These are phyloP conservation scores for Geotrichum restrictum DNA, from an alignment of 1,139 yeast genomes.

Conservation along the genomic window DNA sequence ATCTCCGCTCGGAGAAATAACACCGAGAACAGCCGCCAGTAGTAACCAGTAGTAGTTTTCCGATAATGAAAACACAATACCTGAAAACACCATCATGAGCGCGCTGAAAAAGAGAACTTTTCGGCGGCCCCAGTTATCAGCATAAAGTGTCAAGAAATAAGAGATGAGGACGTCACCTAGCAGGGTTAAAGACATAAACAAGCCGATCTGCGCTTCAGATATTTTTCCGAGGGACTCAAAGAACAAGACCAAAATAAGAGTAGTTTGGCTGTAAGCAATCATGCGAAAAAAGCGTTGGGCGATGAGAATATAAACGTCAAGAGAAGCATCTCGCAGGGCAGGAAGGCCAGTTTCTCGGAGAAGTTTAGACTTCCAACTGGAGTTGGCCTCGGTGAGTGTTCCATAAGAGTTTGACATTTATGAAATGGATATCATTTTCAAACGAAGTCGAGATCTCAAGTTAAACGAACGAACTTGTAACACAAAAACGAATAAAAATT, in stretches of 20 bases:
- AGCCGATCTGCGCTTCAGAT: slow-evolving; percentile 59
- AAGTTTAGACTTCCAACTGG: not conserved
- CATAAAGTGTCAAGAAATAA: slow-evolving; percentile 56
- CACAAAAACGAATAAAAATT: not conserved
- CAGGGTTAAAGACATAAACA: slow-evolving; percentile 69
- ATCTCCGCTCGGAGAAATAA: slow-evolving; percentile 85
- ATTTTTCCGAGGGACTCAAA: slow-evolving; percentile 52
- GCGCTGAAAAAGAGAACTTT: slow-evolving; percentile 62
- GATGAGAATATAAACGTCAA: slow-evolving; percentile 66
- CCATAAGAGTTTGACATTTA: not conserved
- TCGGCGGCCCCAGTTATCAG: slow-evolving; percentile 72
- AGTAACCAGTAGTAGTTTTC: slow-evolving; percentile 54
- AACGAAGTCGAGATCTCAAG: too few species aligned
- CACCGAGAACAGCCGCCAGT: slow-evolving; percentile 60
- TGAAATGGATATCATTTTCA: too few species aligned
- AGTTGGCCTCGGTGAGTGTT: not conserved
- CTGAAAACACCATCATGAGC: slow-evolving; percentile 65
- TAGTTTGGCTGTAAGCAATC: slow-evolving; percentile 76
- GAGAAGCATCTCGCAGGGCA: slow-evolving; percentile 13
- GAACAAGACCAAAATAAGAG: slow-evolving; percentile 71
- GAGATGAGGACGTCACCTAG: slow-evolving; percentile 15
- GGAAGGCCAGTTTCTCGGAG: slow-evolving; percentile 18
- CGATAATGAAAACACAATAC: slow-evolving; percentile 56
- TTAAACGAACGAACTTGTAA: too few species aligned
- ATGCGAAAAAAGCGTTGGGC: slow-evolving; percentile 66